These are phyloP conservation scores for Candida sp. DNA, from an alignment of 1,139 yeast genomes.

Conservation along the genomic window DNA sequence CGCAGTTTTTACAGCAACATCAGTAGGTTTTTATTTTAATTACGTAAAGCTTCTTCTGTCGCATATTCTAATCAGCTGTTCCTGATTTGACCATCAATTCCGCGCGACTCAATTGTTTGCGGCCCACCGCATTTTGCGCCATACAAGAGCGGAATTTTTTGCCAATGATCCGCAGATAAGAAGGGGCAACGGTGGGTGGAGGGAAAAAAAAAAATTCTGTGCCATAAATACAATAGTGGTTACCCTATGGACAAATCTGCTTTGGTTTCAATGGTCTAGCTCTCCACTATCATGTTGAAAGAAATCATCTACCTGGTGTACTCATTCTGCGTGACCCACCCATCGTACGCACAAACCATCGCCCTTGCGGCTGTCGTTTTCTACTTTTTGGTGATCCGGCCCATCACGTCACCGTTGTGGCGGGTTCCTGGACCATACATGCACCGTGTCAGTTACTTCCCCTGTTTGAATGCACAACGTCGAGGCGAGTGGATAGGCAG, in stretches of 20 bases:
- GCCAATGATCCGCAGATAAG: background rate
- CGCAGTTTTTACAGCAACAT: conserved; percentile 47
- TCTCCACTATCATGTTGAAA: conserved; percentile 2
- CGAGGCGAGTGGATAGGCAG: conserved; percentile 52
- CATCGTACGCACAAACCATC: conserved; percentile 3
- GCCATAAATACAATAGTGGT: too few relatives aligned
- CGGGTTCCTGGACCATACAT: conserved; percentile 65
- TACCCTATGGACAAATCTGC: too few relatives aligned
- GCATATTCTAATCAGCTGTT: background rate
- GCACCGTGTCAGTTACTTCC: conserved; percentile 48
- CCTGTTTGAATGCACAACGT: conserved; percentile 58
- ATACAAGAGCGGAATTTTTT: background rate
- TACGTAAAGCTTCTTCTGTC: background rate
- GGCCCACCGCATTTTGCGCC: too few relatives aligned
- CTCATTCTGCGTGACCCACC: background rate
- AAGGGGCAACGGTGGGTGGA: background rate
- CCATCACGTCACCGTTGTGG: conserved; percentile 53
- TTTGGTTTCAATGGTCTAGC: too few relatives aligned
- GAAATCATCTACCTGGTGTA: background rate
- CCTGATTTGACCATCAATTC: background rate
- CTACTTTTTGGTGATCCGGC: conserved; percentile 47
- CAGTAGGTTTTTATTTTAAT: too few relatives aligned
- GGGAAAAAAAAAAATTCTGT: background rate
- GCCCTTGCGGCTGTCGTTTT: conserved; percentile 10
- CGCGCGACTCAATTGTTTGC: background rate